phyloP scores from a whole-genome alignment of 2,329 filamentous ascomycete genomes.

The Nemania sp. region DNA sequence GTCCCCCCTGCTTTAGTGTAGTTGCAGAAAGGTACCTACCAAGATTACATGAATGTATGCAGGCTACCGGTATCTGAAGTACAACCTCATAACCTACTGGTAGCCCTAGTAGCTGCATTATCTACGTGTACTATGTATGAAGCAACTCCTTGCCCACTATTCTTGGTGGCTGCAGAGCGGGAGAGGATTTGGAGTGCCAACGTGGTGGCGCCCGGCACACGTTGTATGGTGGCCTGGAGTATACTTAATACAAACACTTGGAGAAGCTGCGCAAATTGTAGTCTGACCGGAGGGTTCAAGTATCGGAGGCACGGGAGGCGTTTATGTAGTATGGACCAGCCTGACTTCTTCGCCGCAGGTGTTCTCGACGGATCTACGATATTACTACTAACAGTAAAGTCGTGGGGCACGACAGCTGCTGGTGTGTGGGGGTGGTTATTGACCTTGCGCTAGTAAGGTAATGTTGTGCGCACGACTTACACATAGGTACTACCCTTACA shows the following conservation, averaged over 20 bases:
- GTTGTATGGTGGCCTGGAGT: not conserved
- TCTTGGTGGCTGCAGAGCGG: conserved; percentile 10
- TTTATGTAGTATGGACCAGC: not conserved
- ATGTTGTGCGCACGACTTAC: too few species aligned
- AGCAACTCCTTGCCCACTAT: conserved; percentile 7
- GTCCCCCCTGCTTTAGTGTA: too few species aligned
- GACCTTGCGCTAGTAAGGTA: not conserved
- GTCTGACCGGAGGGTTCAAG: too few species aligned
- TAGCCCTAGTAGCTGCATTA: too few species aligned
- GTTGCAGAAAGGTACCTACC: too few species aligned
- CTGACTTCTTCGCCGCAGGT: not conserved
- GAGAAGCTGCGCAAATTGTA: too few species aligned
- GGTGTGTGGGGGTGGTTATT: conserved; percentile 4
- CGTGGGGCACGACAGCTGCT: not conserved
- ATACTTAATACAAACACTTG: too few species aligned
- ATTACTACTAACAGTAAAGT: conserved; percentile 8
- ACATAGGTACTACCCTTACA: not conserved
- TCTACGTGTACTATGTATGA: too few species aligned
- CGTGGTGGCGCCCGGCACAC: conserved; percentile 1
- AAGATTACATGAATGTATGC: too few species aligned
- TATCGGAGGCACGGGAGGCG: not conserved
- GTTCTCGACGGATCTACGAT: conserved; percentile 9
- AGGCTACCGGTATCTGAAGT: too few species aligned
- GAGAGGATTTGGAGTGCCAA: conserved; percentile 16
- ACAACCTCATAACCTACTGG: too few species aligned